A percentile compares a stretch with the other conserved stretches of the same genome.
Evolutionary conservation across 2,329 filamentous ascomycete species (phyloP).

Genomic region (Phaeosphaeriaceae sp.): DNA sequence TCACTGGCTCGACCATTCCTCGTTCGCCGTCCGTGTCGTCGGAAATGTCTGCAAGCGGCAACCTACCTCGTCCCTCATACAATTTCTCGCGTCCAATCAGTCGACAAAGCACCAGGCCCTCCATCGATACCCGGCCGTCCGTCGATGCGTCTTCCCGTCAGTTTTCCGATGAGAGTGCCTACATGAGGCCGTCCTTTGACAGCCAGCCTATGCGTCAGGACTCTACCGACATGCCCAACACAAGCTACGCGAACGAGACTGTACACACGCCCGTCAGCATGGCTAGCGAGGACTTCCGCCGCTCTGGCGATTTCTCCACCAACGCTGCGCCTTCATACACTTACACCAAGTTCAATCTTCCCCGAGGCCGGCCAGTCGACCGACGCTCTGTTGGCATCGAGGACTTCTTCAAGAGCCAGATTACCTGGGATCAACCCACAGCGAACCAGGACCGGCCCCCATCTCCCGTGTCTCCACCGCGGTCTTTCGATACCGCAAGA

Average conservation of each 20-base stretch:
- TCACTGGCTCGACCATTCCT: constrained; percentile 63
- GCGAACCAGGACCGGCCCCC: constrained; percentile 39
- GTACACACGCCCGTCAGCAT: constrained; percentile 76
- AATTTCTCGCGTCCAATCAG: constrained; percentile 95
- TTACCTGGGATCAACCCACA: constrained; percentile 67
- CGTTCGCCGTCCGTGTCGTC: constrained; percentile 87
- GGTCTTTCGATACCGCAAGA: constrained; percentile 41
- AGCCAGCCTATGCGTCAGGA: constrained; percentile 48
- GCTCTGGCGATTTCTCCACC: constrained; percentile 59
- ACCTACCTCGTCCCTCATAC: constrained; percentile 76
- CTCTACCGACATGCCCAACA: constrained; percentile 59
- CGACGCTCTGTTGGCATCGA: constrained; percentile 57
- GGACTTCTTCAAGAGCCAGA: constrained; percentile 57
- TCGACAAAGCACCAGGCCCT: constrained; percentile 67
- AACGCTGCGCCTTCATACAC: constrained; percentile 76
- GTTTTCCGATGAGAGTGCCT: constrained; percentile 45
- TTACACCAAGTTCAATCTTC: constrained; percentile 84
- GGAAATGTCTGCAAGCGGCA: constrained; percentile 72
- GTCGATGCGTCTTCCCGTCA: constrained; percentile 47
- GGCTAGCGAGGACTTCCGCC: constrained; percentile 73
- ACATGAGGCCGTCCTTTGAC: constrained; percentile 50
- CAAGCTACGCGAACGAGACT: constrained; percentile 69
- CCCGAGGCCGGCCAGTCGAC: constrained; percentile 81
- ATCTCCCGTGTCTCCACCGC: constrained; percentile 50
- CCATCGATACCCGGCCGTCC: constrained; percentile 46